A percentile compares a stretch with the other conserved stretches of the same genome.
These are phyloP conservation scores for Sphaerulina populicola DNA, from an alignment of 2,329 filamentous ascomycete species.

Conservation along the genomic window DNA sequence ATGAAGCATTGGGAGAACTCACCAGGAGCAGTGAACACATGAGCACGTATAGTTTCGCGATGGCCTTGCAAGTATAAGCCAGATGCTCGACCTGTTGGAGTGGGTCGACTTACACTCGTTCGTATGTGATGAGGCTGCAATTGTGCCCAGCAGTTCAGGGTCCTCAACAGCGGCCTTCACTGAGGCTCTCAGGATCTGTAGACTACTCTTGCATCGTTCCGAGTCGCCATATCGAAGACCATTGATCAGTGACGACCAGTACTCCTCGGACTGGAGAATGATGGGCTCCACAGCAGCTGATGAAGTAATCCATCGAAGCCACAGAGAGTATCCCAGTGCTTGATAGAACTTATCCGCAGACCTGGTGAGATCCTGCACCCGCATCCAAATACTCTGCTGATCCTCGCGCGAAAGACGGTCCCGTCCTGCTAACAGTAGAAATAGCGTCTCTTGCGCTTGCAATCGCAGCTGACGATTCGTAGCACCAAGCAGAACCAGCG, in stretches of 20 bases:
- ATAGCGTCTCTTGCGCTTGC: conserved; percentile 12
- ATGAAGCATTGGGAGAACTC: conserved; percentile 7
- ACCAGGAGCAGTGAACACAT: conserved; percentile 6
- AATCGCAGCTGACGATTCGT: conserved; percentile 6
- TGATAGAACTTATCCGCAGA: conserved; percentile 11
- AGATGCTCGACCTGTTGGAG: background rate
- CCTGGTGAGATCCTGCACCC: conserved; percentile 10
- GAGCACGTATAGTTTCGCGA: background rate
- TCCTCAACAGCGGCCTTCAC: conserved; percentile 28
- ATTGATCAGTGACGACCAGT: conserved; percentile 36
- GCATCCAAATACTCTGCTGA: conserved; percentile 14
- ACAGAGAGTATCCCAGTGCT: conserved; percentile 23
- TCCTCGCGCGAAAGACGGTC: background rate
- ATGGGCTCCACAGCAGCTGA: background rate
- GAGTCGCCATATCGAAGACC: conserved; percentile 38
- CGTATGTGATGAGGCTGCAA: background rate
- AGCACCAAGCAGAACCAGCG: conserved; percentile 14
- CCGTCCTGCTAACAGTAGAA: conserved; percentile 2
- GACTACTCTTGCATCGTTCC: conserved; percentile 41
- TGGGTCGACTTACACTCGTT: conserved; percentile 3
- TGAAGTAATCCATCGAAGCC: conserved; percentile 23
- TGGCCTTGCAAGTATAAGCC: background rate
- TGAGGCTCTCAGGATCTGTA: conserved; percentile 39
- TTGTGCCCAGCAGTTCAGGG: background rate
- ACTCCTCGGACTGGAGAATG: conserved; percentile 22